phyloP scores from a whole-genome alignment of 352 stramenopile genomes.

The Nothophytophthora sp. region DNA sequence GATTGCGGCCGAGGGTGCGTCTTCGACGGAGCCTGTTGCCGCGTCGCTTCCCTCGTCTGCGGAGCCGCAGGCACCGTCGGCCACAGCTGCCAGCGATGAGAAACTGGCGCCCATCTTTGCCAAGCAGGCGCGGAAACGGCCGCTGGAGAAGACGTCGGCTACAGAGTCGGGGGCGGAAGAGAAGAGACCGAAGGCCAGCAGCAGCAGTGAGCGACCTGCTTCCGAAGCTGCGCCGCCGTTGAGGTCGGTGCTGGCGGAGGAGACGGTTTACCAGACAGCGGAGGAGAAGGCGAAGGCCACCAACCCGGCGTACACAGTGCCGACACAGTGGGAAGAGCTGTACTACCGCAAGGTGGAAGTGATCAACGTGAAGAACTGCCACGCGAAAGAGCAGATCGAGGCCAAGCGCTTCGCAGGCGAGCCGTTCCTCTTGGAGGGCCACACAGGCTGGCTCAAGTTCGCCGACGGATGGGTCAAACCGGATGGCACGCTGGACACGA shows the following conservation, averaged over 20 bases:
- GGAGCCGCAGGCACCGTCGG: neutral
- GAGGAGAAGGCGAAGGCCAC: conserved; percentile 33
- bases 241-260: conserved; percentile 17
- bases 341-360: conserved; percentile 64
- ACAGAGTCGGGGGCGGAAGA: conserved; percentile 2
- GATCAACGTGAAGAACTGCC: conserved; percentile 58
- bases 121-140: conserved; percentile 36
- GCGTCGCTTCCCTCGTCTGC: neutral
- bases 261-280: conserved; percentile 24
- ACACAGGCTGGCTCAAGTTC: conserved; percentile 68
- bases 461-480: conserved; percentile 62
- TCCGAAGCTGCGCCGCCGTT: conserved; percentile 11
- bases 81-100: conserved; percentile 1
- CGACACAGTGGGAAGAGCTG: conserved; percentile 72
- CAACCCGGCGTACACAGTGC: conserved; percentile 65
- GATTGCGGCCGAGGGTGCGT: conserved; percentile 1
- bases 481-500: conserved; percentile 54
- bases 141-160: conserved; percentile 29
- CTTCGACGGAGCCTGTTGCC: neutral
- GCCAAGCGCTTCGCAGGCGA: conserved; percentile 67
- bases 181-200: conserved; percentile 20
- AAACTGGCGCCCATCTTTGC: conserved; percentile 33
- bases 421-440: conserved; percentile 72
- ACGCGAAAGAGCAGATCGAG: conserved; percentile 59
- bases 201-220: neutral